phyloP scores from a whole-genome alignment of 2,329 filamentous ascomycete species.

The Talaromyces islandicus region DNA sequence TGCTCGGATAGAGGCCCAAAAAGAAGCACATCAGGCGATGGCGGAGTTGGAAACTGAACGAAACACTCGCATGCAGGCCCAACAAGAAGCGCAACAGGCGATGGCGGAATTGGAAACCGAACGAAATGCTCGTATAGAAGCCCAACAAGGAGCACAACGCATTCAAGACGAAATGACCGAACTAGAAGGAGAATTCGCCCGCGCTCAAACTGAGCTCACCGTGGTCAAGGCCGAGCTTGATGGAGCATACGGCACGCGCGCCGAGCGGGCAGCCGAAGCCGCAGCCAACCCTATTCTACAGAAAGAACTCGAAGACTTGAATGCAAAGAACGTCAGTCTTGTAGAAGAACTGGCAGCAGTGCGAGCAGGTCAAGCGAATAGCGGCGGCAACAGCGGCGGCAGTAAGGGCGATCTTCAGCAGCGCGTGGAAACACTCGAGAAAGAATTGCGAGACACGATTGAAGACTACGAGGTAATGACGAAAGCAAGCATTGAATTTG shows the following conservation, averaged over 20 bases:
- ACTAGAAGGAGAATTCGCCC: constrained; percentile 59
- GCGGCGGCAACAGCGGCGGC: constrained; percentile 18
- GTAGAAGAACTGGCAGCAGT: constrained; percentile 43
- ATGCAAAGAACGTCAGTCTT: constrained; percentile 41
- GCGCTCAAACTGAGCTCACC: constrained; percentile 73
- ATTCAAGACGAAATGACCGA: constrained; percentile 46
- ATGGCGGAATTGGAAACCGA: constrained; percentile 22
- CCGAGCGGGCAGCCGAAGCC: constrained; percentile 62
- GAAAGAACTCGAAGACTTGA: constrained; percentile 54
- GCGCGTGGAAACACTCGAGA: constrained; percentile 53
- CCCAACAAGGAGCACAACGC: constrained; percentile 28
- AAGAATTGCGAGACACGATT: constrained; percentile 61
- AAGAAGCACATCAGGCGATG: constrained; percentile 11
- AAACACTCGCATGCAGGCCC: constrained; percentile 15
- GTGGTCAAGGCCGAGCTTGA: constrained; percentile 87
- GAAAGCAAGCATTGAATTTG: constrained; percentile 62
- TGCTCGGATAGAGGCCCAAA: constrained; percentile 16
- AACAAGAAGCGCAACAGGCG: constrained; percentile 24
- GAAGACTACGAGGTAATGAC: constrained; percentile 66
- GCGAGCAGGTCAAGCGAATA: constrained; percentile 27
- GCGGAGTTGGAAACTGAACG: constrained; percentile 5
- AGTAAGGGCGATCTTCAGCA: constrained; percentile 34
- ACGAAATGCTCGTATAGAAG: constrained; percentile 21
- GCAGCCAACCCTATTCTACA: constrained; percentile 54
- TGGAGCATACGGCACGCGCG: constrained; percentile 79